A percentile compares a stretch with the other conserved stretches of the same genome.
Conservation (phyloP, 371 early-diverging fungal species). For the Gilbertella persicaria region DNA sequence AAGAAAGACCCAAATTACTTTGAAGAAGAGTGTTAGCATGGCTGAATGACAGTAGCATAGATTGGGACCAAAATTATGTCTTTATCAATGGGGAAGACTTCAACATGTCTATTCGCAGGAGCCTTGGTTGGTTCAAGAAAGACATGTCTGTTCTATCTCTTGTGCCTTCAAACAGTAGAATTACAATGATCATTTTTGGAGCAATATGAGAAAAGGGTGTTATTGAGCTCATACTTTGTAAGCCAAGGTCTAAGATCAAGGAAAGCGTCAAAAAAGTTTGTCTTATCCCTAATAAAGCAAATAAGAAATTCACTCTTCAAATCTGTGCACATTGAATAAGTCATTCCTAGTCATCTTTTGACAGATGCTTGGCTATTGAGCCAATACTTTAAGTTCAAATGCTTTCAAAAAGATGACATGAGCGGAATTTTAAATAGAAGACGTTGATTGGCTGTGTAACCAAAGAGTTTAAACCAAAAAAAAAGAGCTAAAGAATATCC, state of each 20-base stretch:
- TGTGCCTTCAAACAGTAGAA: constrained; percentile 2
- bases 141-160: not conserved
- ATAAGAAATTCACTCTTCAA: not conserved
- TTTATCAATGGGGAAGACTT: constrained; percentile 15
- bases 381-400: not conserved
- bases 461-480: no score
- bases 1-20: not conserved
- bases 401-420: no score
- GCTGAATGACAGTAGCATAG: constrained; percentile 1
- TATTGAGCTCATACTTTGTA: constrained; percentile 4
- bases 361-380: constrained; percentile 6
- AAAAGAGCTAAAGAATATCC: no score
- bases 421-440: no score
- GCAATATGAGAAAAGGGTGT: constrained; percentile 5
- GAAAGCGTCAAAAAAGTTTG: constrained; percentile 3
- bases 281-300: not conserved
- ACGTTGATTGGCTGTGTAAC: no score
- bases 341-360: constrained; percentile 3
- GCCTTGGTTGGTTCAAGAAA: constrained; percentile 1
- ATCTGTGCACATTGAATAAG: not conserved
- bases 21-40: constrained; percentile 2
- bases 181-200: constrained; percentile 11
- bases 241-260: constrained; percentile 2
- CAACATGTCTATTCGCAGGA: constrained; percentile 3
- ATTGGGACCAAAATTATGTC: constrained; percentile 1